Evolutionary conservation across 805 yeast genomes (phyloP).

Genomic region (Priceomyces haplophilus): DNA sequence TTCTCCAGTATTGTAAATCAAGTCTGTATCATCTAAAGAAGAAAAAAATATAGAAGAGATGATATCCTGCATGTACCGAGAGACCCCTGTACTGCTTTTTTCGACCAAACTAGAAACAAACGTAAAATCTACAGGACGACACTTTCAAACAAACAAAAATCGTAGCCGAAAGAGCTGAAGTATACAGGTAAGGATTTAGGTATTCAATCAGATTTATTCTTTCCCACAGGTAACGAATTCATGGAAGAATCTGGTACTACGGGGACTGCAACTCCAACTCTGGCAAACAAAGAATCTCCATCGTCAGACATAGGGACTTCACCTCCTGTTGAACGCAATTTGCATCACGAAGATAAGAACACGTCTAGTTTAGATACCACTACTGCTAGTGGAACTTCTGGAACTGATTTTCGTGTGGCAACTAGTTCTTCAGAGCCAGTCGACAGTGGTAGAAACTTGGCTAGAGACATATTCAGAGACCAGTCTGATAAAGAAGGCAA

Average conservation of each 20-base stretch:
- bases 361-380: neutral
- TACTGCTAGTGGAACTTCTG: neutral
- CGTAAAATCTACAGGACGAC: neutral
- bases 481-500: neutral
- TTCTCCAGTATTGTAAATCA: too few species aligned
- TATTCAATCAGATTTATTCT: neutral
- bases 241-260: slow-evolving; percentile 5
- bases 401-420: neutral
- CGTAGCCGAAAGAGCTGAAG: neutral
- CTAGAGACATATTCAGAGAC: neutral
- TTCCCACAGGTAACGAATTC: neutral
- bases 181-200: neutral
- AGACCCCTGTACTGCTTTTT: slow-evolving; percentile 1
- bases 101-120: neutral
- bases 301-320: slow-evolving; percentile 41
- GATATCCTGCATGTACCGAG: neutral
- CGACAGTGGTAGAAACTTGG: neutral
- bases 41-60: slow-evolving; percentile 3
- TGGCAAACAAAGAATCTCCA: slow-evolving; percentile 33
- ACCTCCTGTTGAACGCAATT: slow-evolving; percentile 23
- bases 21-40: slow-evolving; percentile 1
- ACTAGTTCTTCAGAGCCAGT: neutral
- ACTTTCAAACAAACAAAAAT: neutral
- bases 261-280: slow-evolving; percentile 7
- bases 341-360: neutral